phyloP scores from a whole-genome alignment of 2,329 filamentous ascomycete species.

The Grosmannia serpens region DNA sequence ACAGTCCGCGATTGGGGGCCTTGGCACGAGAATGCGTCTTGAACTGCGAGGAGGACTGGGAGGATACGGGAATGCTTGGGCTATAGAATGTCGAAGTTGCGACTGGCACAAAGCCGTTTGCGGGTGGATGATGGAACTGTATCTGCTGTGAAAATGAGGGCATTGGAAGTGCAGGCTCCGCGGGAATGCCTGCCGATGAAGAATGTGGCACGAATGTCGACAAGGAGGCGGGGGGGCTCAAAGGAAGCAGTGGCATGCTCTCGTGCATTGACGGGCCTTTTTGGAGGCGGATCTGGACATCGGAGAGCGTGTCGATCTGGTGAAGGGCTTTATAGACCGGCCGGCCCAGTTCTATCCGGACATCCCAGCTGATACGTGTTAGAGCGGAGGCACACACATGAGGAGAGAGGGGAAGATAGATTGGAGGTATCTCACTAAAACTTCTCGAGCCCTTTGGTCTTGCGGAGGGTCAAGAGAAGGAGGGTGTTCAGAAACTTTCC shows the following conservation, averaged over 20 bases:
- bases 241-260: conserved; percentile 34
- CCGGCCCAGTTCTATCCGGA: conserved; percentile 49
- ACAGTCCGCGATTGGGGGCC: not conserved
- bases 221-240: conserved; percentile 10
- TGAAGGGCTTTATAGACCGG: conserved; percentile 47
- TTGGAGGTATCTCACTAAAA: conserved; percentile 34
- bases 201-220: not conserved
- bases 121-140: not conserved
- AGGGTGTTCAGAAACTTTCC: conserved; percentile 55
- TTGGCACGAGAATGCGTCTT: not conserved
- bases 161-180: conserved; percentile 4
- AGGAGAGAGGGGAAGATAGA: not conserved
- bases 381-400: not conserved
- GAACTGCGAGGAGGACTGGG: not conserved
- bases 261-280: conserved; percentile 43
- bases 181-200: conserved; percentile 2
- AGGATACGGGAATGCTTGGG: not conserved
- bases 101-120: not conserved
- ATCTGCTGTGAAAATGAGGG: conserved; percentile 13
- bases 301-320: conserved; percentile 36
- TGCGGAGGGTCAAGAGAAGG: conserved; percentile 43
- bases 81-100: not conserved
- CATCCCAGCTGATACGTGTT: conserved; percentile 41
- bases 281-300: conserved; percentile 48
- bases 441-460: conserved; percentile 40